These are phyloP conservation scores for Escovopsis sp. DNA, from an alignment of 2,329 filamentous ascomycete genomes.

Conservation along the genomic window DNA sequence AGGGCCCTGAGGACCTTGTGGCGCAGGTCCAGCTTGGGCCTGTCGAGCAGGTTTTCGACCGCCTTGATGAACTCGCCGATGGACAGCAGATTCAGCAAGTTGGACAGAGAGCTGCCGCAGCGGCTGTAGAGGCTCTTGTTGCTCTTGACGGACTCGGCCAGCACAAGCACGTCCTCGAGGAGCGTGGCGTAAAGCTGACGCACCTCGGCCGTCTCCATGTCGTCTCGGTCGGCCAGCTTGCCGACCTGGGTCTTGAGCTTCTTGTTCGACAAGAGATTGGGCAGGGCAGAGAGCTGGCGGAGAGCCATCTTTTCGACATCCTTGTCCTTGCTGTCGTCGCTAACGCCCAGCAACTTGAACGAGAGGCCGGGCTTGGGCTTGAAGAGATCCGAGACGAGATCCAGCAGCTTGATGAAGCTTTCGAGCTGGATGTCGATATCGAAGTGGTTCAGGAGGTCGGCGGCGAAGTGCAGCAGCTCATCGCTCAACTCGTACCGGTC, in stretches of 20 bases:
- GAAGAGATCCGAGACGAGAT: conserved; percentile 61
- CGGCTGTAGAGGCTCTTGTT: conserved; percentile 40
- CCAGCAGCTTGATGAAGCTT: conserved; percentile 63
- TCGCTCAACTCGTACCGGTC: conserved; percentile 74
- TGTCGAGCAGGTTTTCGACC: conserved; percentile 65
- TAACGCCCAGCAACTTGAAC: conserved; percentile 50
- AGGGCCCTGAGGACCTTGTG: conserved; percentile 71
- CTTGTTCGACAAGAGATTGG: conserved; percentile 42
- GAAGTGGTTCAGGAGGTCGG: conserved; percentile 60
- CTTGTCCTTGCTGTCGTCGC: conserved; percentile 30
- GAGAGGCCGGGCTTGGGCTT: conserved; percentile 62
- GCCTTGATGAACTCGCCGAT: conserved; percentile 82
- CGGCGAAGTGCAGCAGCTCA: conserved; percentile 58
- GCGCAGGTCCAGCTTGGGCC: conserved; percentile 59
- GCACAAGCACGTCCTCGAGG: conserved; percentile 47
- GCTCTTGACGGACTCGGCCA: conserved; percentile 50
- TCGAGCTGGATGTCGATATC: conserved; percentile 61
- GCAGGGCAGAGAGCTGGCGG: conserved; percentile 41
- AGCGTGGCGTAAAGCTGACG: conserved; percentile 55
- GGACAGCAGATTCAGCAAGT: conserved; percentile 71
- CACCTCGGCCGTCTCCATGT: conserved; percentile 50
- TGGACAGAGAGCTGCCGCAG: conserved; percentile 58
- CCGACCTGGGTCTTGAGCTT: conserved; percentile 41
- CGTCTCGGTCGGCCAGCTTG: conserved; percentile 44
- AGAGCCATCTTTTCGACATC: conserved; percentile 37